Evolutionary conservation across 1,139 yeast species (phyloP), one percentile per base, ranked within the genome.

Genomic region (Nadsonia starkeyi-henricii): DNA sequence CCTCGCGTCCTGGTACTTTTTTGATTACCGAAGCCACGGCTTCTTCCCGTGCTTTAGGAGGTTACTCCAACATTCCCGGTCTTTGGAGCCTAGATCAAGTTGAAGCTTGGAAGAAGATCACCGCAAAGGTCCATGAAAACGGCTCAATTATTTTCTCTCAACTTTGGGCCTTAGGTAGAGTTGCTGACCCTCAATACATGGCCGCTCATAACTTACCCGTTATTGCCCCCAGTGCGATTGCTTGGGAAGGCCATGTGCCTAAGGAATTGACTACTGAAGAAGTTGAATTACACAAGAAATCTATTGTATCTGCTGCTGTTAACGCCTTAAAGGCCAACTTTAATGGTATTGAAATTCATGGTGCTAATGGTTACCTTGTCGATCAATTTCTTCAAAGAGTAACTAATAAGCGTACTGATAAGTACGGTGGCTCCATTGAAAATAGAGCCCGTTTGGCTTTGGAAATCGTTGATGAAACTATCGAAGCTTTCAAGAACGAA

Each of bases 311-410:
- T 2, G 76, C 77, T 2, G 75, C 77, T 18, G 61, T 62, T 53
- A 65, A 66, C 45, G 74, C 78, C 1, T 53, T 74, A 42, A 64
- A 60, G 17, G 79, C 78, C 1, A 85, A 85, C n/a, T 78, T 79
- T 53, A 88, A 81, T 59, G 78, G 76, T 54, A 71, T 81, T 41
- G 85, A 81, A 62, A 60, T 81, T 48, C 86, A 80, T 57, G 69
- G 67, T 45, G 86, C 85, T 12, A 77, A 80, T 62, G 85, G 85
- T 15, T 81, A 78, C 62, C 65, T 81, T 47, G 56, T 79, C 47
- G 79, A 79, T 62, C 78, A 75, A 59, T 79, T 81, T 58, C 60
- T 79, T 30, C 70, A 70, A 51, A 68, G 67, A 43, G 56, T 62
- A 41, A 64, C 75, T 43, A 81, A 81, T 63, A 57, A 69, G 51